Base-by-base conservation (phyloP, 2,329 filamentous ascomycete species). In the Trichophyton mentagrophytes region DNA sequence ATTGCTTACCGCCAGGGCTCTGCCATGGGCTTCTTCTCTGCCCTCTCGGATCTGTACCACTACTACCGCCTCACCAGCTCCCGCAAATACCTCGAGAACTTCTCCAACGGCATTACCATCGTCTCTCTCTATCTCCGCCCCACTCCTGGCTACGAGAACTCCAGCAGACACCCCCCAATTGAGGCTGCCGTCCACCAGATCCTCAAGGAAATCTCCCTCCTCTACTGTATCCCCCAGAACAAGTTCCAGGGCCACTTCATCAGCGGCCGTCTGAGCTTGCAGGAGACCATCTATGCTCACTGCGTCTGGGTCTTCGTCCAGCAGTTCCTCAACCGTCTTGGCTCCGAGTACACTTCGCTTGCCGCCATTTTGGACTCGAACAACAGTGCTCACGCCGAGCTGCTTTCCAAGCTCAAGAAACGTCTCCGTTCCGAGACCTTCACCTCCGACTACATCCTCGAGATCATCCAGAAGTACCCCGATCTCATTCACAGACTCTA, bases 171-270 rank as follows among this genome's bases (percentile, higher is more conserved):
- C 71, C 91, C 92, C 44, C 87, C 90, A 0, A 90, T 97, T 66
- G 90, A 96, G 69, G 87, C 92, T 67, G 93, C 92, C 2, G 96
- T 99, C 66, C 89, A 96, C 76, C 93, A 99, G 76, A 96, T 99
- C 78, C 95, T 93, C 79, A 97, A 97, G 81, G 93, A 99, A 75
- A 87, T 96, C 58, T 97, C 93, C 1, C 82, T 99, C 62, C 81
- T 99, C 17, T 99, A 97, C 83, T 99, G 93, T 74, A 88, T 99
- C 66, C 93, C 93, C 13, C 92, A 95, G 74, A 99, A 96, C 81
- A 93, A 91, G 76, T 90, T 99, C 73, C 92, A 96, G 76, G 79
- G 81, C 62, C 84, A 96, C 67, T 99, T 99, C 74, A 88, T 89
- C 58, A 85, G 83, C 15, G 91, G 91, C 57, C 83, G 87, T 67